Base-by-base conservation (phyloP, 2,329 filamentous ascomycete species). In the Hymenoscyphus infarciens region DNA sequence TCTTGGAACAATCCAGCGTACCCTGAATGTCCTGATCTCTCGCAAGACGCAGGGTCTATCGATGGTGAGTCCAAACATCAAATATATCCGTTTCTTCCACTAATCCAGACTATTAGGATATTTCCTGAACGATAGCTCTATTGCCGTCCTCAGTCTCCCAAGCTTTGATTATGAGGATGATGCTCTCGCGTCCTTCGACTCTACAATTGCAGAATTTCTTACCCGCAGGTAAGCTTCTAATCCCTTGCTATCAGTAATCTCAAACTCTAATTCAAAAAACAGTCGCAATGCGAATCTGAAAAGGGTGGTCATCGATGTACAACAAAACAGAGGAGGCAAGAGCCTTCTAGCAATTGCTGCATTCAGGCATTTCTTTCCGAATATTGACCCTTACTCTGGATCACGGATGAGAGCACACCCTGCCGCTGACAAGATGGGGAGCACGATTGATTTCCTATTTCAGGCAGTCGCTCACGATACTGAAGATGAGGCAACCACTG, bases 301-400 rank as follows among this genome's bases (percentile, higher is more conserved):
- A 11, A 85, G 82, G 70, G 75, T 90, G 4, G 78, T 90, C 49
- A 83, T 90, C 61, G 87, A 90, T 65, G 68, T 90, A 6, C 80
- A 83, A 3, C 78, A 76, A 6, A 90, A 90, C 64, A 77, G 76
- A 1, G 87, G 87, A 33, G 87, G 87, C 0, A 71, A 85, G 6
- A 78, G 82, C 19, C 77, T 88, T 29, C 87, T 87, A 76, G 82
- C 79, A 1, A 78, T 78, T 53, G 79, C 81, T 56, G 68, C 81
- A 0, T 87, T 87, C 70, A 74, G 74, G 10, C 71, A 78, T 33
- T 72, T 74, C 64, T 73, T 74, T 55, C 72, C 74, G 13, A 66
- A 62, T 25, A 67, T 72, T 10, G 71, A 70, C 13, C 69, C 71
- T 1, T 71, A 61, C 52, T 63, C 56, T 11, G 71, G 69, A 8